phyloP scores from a whole-genome alignment of 371 early-diverging fungal genomes.

The Massospora cicadina region DNA sequence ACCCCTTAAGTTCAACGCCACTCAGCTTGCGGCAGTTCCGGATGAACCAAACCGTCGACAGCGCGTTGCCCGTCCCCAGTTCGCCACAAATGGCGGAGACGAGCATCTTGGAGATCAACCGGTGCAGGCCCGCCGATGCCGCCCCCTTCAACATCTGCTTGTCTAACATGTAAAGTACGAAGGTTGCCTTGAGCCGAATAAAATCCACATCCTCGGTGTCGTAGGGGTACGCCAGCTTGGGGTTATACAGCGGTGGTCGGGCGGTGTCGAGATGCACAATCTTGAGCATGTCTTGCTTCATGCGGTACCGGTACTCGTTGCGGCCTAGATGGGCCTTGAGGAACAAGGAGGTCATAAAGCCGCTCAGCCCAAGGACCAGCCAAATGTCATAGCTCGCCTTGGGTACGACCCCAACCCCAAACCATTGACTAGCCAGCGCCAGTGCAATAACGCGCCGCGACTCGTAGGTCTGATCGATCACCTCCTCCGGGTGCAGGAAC shows the following conservation, averaged over 20 bases:
- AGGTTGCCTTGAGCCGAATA: slow-evolving; percentile 59
- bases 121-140: slow-evolving; percentile 47
- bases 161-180: slow-evolving; percentile 88
- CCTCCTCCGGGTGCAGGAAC: slow-evolving; percentile 46
- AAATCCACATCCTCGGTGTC: slow-evolving; percentile 60
- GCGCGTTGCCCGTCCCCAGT: slow-evolving; percentile 39
- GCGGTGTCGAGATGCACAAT: slow-evolving; percentile 63
- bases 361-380: slow-evolving; percentile 65
- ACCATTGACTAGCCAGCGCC: slow-evolving; percentile 79
- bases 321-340: slow-evolving; percentile 61
- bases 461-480: slow-evolving; percentile 75
- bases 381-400: slow-evolving; percentile 61
- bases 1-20: slow-evolving; percentile 58
- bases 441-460: slow-evolving; percentile 47
- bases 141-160: slow-evolving; percentile 74
- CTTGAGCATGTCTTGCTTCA: slow-evolving; percentile 68
- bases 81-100: slow-evolving; percentile 68
- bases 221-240: slow-evolving; percentile 34
- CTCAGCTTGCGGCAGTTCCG: slow-evolving; percentile 50
- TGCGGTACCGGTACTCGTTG: slow-evolving; percentile 70
- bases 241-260: slow-evolving; percentile 64
- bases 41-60: slow-evolving; percentile 67
- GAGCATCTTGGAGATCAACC: slow-evolving; percentile 62
- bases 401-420: slow-evolving; percentile 68
- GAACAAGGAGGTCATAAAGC: slow-evolving; percentile 50